Evolutionary conservation across 345 rosid genomes (phyloP).

Genomic region (Eucalyptus erythrocorys): DNA sequence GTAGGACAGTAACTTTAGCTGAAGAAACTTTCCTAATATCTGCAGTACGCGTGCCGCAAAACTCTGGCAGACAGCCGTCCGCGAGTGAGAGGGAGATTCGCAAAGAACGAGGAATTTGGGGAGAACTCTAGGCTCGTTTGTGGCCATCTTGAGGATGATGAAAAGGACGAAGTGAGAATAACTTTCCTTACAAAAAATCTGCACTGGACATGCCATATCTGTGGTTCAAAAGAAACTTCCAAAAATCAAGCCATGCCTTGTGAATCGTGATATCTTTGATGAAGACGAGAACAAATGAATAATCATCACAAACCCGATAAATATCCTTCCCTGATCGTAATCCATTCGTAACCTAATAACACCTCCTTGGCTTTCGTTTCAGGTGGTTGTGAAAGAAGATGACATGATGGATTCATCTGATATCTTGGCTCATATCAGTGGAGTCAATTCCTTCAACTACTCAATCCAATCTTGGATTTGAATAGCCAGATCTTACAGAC

Average conservation of each 20-base stretch:
- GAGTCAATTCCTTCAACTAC: conserved; percentile 70
- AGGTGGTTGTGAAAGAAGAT: conserved; percentile 69
- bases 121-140: conserved; percentile 28
- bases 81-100: conserved; percentile 88
- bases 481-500: not conserved
- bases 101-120: conserved; percentile 74
- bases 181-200: not conserved
- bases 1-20: not conserved
- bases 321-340: not conserved
- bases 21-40: not conserved
- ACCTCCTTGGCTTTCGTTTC: not conserved
- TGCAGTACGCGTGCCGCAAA: conserved; percentile 89
- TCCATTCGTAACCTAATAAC: not conserved
- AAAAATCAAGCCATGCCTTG: not conserved
- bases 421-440: conserved; percentile 73
- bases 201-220: not conserved
- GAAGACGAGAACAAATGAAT: not conserved
- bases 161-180: conserved; percentile 59
- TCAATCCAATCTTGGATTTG: conserved; percentile 82
- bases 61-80: conserved; percentile 91
- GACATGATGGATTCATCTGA: conserved; percentile 63
- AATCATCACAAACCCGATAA: not conserved
- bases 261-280: not conserved
- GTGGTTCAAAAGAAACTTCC: not conserved
- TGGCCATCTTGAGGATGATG: conserved; percentile 59